Conservation (phyloP, 2,329 filamentous ascomycete genomes). For the Karstenula rhodostoma region DNA sequence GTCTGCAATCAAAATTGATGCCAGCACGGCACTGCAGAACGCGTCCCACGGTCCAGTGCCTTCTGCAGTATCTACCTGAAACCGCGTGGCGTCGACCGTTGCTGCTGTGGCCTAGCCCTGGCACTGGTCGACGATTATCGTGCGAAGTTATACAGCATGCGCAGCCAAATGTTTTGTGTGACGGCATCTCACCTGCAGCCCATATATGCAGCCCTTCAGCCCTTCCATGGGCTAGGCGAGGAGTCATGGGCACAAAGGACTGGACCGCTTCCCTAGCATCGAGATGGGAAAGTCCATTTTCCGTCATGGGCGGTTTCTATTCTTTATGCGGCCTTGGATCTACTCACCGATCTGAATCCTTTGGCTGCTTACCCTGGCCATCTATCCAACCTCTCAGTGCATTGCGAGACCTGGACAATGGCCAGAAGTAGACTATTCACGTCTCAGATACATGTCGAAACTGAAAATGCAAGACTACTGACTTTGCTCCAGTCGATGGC, state of each 20-base stretch:
- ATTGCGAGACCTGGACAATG: neutral
- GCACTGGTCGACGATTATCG: neutral
- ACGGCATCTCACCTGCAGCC: conserved; percentile 3
- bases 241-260: neutral
- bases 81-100: neutral
- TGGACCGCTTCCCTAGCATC: neutral
- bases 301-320: neutral
- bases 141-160: neutral
- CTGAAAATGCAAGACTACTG: neutral
- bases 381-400: neutral
- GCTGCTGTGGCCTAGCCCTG: neutral
- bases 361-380: neutral
- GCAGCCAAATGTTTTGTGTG: neutral
- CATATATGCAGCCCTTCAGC: neutral
- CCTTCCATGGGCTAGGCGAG: neutral
- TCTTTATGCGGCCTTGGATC: neutral
- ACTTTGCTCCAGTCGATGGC: neutral
- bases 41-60: neutral
- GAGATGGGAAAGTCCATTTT: neutral
- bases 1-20: neutral
- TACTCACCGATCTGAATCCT: neutral
- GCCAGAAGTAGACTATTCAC: neutral
- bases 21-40: neutral
- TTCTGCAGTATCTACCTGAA: conserved; percentile 1
- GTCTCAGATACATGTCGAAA: neutral